Conservation (phyloP, 2,329 filamentous ascomycete genomes). For the Cordyceps cateniannulata region DNA sequence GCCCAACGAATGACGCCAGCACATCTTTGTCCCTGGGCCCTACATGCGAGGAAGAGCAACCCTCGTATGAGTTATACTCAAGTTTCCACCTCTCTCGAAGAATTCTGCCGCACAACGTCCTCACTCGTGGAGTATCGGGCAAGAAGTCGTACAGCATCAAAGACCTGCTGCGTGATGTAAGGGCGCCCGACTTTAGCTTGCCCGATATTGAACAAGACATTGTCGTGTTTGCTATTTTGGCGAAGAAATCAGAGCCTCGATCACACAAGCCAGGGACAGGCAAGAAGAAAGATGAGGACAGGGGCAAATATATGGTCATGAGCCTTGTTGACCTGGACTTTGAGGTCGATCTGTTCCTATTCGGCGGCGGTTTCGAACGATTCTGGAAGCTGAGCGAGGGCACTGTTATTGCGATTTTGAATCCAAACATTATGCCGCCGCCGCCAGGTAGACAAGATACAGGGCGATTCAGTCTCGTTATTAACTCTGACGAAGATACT, state of each 20-base stretch:
- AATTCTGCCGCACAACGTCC: constrained; percentile 71
- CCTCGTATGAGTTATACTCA: constrained; percentile 80
- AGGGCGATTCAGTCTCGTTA: constrained; percentile 76
- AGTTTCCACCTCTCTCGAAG: constrained; percentile 76
- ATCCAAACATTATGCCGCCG: constrained; percentile 85
- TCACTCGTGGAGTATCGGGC: constrained; percentile 69
- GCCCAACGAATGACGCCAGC: constrained; percentile 13
- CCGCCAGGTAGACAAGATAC: constrained; percentile 68
- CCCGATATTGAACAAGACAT: constrained; percentile 82
- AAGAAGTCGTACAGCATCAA: constrained; percentile 76
- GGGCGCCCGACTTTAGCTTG: constrained; percentile 73
- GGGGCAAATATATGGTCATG: constrained; percentile 88
- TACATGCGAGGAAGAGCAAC: constrained; percentile 22
- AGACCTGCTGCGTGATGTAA: constrained; percentile 73
- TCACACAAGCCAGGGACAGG: constrained; percentile 42
- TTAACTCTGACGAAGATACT: constrained; percentile 81
- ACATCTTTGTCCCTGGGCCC: constrained; percentile 15
- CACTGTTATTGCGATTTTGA: constrained; percentile 87
- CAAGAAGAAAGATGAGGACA: constrained; percentile 44
- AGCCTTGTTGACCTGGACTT: constrained; percentile 82
- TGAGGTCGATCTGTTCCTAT: constrained; percentile 88
- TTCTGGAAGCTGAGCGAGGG: constrained; percentile 93
- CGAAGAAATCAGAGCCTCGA: constrained; percentile 78
- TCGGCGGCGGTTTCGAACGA: constrained; percentile 80
- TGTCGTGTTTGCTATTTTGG: constrained; percentile 82